These are phyloP conservation scores for Penicillium fuscoglaucum DNA, from an alignment of 2,329 filamentous ascomycete genomes.

Conservation along the genomic window DNA sequence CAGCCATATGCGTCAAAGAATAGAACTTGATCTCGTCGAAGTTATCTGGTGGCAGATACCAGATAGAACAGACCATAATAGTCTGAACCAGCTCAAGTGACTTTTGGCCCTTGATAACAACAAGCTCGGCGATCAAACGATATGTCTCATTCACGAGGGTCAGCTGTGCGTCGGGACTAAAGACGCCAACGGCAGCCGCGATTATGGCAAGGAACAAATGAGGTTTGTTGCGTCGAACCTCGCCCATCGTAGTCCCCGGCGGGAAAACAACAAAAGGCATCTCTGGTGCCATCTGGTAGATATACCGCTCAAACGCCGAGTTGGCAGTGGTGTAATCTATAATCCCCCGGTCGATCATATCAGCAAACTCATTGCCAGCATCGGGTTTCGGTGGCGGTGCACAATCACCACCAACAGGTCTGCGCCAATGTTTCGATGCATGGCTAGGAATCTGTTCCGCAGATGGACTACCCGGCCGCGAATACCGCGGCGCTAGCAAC, in stretches of 20 bases:
- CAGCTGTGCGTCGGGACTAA: slow-evolving; percentile 59
- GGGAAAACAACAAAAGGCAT: slow-evolving; percentile 62
- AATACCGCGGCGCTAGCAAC: slow-evolving; percentile 24
- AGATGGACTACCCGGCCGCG: slow-evolving; percentile 24
- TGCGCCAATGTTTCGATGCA: slow-evolving; percentile 24
- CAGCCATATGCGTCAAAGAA: slow-evolving; percentile 77
- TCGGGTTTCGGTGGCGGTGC: slow-evolving; percentile 17
- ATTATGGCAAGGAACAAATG: slow-evolving; percentile 61
- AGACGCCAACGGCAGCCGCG: slow-evolving; percentile 53
- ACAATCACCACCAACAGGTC: slow-evolving; percentile 19
- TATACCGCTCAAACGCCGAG: slow-evolving; percentile 59
- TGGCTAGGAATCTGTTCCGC: slow-evolving; percentile 23
- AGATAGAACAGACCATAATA: slow-evolving; percentile 71
- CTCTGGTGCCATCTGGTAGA: slow-evolving; percentile 54
- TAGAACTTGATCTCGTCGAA: slow-evolving; percentile 89
- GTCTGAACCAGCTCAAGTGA: slow-evolving; percentile 80
- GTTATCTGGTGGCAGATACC: slow-evolving; percentile 81
- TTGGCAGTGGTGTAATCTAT: slow-evolving; percentile 54
- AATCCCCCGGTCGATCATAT: slow-evolving; percentile 53
- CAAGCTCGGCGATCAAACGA: slow-evolving; percentile 69
- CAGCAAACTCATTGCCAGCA: slow-evolving; percentile 38
- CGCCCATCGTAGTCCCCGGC: slow-evolving; percentile 53
- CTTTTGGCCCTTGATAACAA: slow-evolving; percentile 76
- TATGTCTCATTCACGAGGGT: slow-evolving; percentile 68
- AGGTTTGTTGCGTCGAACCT: slow-evolving; percentile 59